Base-by-base conservation (phyloP, 345 rosid species). In the Salix udensis region DNA sequence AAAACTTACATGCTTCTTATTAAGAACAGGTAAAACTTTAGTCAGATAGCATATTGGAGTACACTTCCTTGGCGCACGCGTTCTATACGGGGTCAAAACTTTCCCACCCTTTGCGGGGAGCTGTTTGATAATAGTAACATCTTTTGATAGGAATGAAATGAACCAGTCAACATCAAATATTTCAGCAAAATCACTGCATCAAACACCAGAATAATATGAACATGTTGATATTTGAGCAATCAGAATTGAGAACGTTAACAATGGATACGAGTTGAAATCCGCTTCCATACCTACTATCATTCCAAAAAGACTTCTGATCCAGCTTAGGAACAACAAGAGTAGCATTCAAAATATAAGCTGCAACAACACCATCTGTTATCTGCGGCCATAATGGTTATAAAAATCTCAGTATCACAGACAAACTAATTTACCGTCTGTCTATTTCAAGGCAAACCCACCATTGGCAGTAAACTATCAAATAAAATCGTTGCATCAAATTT, bases 31-130 rank as follows among this genome's bases (percentile, higher is more conserved):
- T 72, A 91, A 78, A 84, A 91, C 87, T 23, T 78, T 88, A 58
- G 61, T 85, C 76, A 83, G 68, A 62, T 91, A 89, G 83, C 87
- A 91, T 52, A 79, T 79, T 67, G 88, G 85, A 67, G 81, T 86
- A 88, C 98, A 93, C 80, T 96, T 96, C 88, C 99, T 87, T 7
- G 99, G 97, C 58, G 91, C 96, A 30, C 98, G 94, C 83, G 89
- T 89, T 75, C 77, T 77, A 68, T 87, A 82, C 18, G 93, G 91
- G 62, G 78, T 78, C 77, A 83, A 37, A 61, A 68, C 71, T 86
- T 86, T 92, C 79, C 93, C 90, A 60, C 65, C 82, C 78, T 78
- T 84, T 60, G 13, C 30, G 44, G 96, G 99, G 61, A 93, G 87
- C 75, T 89, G 82, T 81, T 88, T 89, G 83, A 92, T 81, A 84